Evolutionary conservation across 2,329 filamentous ascomycete species (phyloP), one percentile per base, ranked within the genome.

Genomic region (Trichoderma sp.): DNA sequence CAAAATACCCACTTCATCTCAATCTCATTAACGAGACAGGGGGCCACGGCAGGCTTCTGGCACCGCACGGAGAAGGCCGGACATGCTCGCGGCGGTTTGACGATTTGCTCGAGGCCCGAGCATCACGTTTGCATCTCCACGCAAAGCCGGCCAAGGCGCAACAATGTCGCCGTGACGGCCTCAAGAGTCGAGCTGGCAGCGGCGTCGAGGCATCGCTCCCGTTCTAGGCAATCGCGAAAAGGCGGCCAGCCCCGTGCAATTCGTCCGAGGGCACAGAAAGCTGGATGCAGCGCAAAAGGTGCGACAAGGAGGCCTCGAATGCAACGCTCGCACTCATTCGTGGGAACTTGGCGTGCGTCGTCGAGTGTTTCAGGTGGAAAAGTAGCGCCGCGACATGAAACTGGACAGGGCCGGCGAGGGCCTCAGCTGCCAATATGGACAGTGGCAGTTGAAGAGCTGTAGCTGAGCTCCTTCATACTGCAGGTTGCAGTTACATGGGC

Each of bases 241-340:
- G 26, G 13, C 37, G 37, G 37, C 46, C 4, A 37, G 21, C 49
- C n/a, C 60, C 60, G 60, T 32, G 13, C 52, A 66, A 49, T 66
- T 37, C 13, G 7, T 58, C 18, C 54, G 37, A 13, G 21, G 24
- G 10, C 13, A 3, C 13, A 24, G 16, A 30, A 39, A 28, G 56
- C 26, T 32, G 14, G 18, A 58, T 28, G 13, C 26, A 46, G 54
- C 14, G 54, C 21, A 66, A 51, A n/a, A 56, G 54, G 43, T 66
- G 39, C 64, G 64, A 66, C 55, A 59, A 66, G 64, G 64, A 66
- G 64, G 64, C 39, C 28, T 66, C 39, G 21, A 46, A 51, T 37
- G 52, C 54, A 49, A 51, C 54, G 64, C 28, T 28, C 26, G 43
- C 61, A 56, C 51, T 24, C 61, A 46, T n/a, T 66, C 39, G 52